Evolutionary conservation across 805 yeast species (phyloP), one percentile per base, ranked within the genome.

Genomic region (Pichia deserticola): DNA sequence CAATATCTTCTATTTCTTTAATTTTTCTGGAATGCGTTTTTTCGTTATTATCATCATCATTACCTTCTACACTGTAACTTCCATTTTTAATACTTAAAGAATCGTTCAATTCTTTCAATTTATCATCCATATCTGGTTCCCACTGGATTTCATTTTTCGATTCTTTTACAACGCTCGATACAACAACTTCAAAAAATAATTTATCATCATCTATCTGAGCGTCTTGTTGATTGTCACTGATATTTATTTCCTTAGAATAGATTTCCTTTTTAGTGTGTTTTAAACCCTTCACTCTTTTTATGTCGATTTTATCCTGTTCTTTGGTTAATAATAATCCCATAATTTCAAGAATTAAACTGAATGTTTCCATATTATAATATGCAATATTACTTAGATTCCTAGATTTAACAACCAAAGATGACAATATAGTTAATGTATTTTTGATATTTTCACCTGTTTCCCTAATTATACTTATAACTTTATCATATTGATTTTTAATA

Each of bases 231-330:
- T 37, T 8, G 7, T 27, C 27, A 12, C 11, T 10, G 11, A 9
- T 11, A 9, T 11, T 12, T n/a, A 13, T 36, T 9, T 36, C 25
- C 25, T 36, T 40, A 28, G n/a, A 7, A 35, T 57, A 56, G 10
- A 62, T 48, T 12, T 59, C 59, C 48, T 66, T 71, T 39, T 68
- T 63, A 48, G 73, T 76, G 44, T 77, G 75, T 53, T 81, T 72
- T 53, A 86, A 68, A 0, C 97, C 97, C 61, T 86, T 86, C 4
- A 89, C 97, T 52, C 97, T 74, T 44, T 81, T 81, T 32, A 86
- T 78, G 45, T 74, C 74, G 40, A 74, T 69, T 9, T 65, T 69
- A 29, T 54, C 69, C 11, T 63, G 58, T 7, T 57, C 52, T 39
- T 74, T 72, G 2, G 77, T 71, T 44, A 86, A 73, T 36, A 89